Percentiles rank a stretch among this genome's conserved stretches.
phyloP scores from a whole-genome alignment of 1,139 yeast species.

The Kodamaea sp. region DNA sequence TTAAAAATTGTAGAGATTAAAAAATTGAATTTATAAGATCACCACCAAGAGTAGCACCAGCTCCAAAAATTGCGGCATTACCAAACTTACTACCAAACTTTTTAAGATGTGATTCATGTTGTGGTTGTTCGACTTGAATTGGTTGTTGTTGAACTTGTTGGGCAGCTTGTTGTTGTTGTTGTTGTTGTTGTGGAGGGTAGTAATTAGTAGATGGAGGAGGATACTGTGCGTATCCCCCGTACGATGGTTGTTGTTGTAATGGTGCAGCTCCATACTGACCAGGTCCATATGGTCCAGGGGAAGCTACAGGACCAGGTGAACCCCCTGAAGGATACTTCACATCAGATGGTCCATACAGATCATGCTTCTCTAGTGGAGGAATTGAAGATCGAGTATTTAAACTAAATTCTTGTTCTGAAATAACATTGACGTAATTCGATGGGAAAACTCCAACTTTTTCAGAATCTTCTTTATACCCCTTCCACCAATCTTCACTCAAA shows the following conservation, averaged over 20 bases:
- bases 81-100: constrained; percentile 83
- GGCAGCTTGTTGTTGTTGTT: constrained; percentile 14
- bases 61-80: constrained; percentile 92
- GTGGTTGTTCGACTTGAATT: constrained; percentile 9
- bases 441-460: constrained; percentile 81
- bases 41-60: constrained; percentile 94
- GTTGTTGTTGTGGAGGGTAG: constrained; percentile 32
- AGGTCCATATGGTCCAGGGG: constrained; percentile 15
- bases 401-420: constrained; percentile 36
- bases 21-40: constrained; percentile 84
- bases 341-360: constrained; percentile 7
- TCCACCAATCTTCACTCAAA: constrained; percentile 89
- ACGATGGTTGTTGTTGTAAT: constrained; percentile 29
- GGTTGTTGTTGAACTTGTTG: constrained; percentile 12
- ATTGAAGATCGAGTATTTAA: constrained; percentile 9
- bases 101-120: constrained; percentile 39
- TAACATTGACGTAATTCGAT: constrained; percentile 67
- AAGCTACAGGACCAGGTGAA: constrained; percentile 1
- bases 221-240: constrained; percentile 46
- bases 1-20: constrained; percentile 23
- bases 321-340: constrained; percentile 18
- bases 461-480: constrained; percentile 50
- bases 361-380: constrained; percentile 3
- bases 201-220: constrained; percentile 48
- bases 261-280: constrained; percentile 12